phyloP scores from a whole-genome alignment of 1,139 yeast genomes.

The Blastobotrys malaysiensis region DNA sequence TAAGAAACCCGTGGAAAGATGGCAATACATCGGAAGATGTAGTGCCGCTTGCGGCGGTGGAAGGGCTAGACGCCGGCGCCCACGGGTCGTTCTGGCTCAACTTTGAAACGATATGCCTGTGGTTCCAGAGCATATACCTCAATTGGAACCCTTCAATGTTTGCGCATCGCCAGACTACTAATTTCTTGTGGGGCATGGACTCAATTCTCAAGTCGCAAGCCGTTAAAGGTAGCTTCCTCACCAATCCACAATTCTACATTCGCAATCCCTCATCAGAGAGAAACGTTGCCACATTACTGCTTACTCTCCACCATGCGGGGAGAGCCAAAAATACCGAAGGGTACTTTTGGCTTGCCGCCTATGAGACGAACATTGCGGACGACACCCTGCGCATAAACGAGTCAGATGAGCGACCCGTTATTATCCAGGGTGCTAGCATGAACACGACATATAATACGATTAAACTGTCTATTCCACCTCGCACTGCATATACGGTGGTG shows the following conservation, averaged over 20 bases:
- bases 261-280: slow-evolving; percentile 34
- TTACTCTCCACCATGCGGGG: slow-evolving; percentile 34
- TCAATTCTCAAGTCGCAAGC: slow-evolving; percentile 11
- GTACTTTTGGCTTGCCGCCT: not conserved
- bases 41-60: slow-evolving; percentile 6
- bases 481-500: slow-evolving; percentile 23
- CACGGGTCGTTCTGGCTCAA: slow-evolving; percentile 31
- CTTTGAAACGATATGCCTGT: slow-evolving; percentile 36
- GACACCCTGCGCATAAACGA: not conserved
- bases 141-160: slow-evolving; percentile 57
- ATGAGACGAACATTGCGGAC: not conserved
- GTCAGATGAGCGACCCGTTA: slow-evolving; percentile 5
- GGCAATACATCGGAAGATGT: slow-evolving; percentile 11
- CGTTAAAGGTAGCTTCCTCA: slow-evolving; percentile 7
- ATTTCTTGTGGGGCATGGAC: slow-evolving; percentile 32
- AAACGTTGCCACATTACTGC: slow-evolving; percentile 43
- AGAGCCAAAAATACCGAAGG: not conserved
- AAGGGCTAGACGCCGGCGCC: slow-evolving; percentile 6
- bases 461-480: slow-evolving; percentile 24
- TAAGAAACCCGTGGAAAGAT: slow-evolving; percentile 55
- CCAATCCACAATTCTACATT: slow-evolving; percentile 40
- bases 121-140: slow-evolving; percentile 54
- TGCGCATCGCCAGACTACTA: slow-evolving; percentile 27
- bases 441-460: slow-evolving; percentile 29
- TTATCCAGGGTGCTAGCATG: slow-evolving; percentile 24